phyloP scores from a whole-genome alignment of 129 eudicot genomes.

The Flaveria sonorensis region DNA sequence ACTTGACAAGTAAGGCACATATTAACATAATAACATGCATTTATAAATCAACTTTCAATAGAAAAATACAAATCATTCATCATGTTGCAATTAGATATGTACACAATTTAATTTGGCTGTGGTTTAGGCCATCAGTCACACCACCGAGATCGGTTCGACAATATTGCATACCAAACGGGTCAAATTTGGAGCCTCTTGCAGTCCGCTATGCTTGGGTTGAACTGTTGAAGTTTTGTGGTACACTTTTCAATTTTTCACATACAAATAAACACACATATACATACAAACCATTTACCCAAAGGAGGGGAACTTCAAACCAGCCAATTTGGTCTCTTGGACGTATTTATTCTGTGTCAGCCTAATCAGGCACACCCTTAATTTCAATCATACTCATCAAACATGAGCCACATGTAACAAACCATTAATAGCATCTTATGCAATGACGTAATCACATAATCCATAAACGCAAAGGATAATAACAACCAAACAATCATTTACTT shows the following conservation, averaged over 20 bases:
- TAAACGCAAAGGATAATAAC: neutral
- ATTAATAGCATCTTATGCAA: neutral
- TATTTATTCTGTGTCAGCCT: neutral
- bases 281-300: neutral
- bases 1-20: neutral
- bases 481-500: neutral
- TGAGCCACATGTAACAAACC: neutral
- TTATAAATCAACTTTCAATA: conserved; percentile 5
- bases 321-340: neutral
- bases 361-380: neutral
- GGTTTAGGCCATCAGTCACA: neutral
- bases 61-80: neutral
- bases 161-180: neutral
- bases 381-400: conserved; percentile 11
- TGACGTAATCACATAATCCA: neutral
- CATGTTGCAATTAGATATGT: neutral
- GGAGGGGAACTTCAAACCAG: neutral
- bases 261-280: neutral
- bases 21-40: neutral
- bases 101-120: neutral
- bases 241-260: neutral
- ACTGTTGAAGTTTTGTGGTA: neutral
- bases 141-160: neutral
- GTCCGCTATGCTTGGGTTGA: neutral
- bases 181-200: neutral